phyloP scores from a whole-genome alignment of 148 eudicot genomes.

The Oxyria digyna region DNA sequence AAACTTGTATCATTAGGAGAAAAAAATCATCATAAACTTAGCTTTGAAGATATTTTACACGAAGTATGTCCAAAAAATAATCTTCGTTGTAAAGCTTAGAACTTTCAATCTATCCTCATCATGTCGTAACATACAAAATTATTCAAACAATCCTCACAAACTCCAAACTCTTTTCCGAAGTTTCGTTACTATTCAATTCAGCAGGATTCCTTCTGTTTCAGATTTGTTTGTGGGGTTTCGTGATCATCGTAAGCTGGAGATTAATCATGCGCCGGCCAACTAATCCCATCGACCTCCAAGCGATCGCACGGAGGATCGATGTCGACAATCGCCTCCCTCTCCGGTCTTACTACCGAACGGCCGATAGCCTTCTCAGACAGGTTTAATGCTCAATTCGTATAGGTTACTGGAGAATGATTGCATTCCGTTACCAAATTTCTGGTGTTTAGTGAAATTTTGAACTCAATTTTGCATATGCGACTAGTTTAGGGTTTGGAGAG shows the following conservation, averaged over 20 bases:
- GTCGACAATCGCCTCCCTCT: slow-evolving; percentile 82
- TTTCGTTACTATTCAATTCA: too few relatives aligned
- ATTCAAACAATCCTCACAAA: too few relatives aligned
- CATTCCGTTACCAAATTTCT: not conserved
- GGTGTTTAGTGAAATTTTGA: not conserved
- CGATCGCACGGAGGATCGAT: slow-evolving; percentile 47
- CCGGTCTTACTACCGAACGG: slow-evolving; percentile 78
- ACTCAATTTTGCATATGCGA: not conserved
- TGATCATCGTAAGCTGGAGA: not conserved
- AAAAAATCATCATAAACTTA: too few relatives aligned
- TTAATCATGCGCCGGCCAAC: slow-evolving; percentile 43
- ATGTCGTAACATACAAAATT: not conserved
- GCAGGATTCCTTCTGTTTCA: too few relatives aligned
- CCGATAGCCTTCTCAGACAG: slow-evolving; percentile 91
- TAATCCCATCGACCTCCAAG: slow-evolving; percentile 34
- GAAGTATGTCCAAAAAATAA: too few relatives aligned
- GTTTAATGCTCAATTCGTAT: too few relatives aligned
- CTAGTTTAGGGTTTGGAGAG: not conserved
- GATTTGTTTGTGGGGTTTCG: not conserved
- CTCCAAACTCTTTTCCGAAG: too few relatives aligned
- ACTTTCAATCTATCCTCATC: not conserved
- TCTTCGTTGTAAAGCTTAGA: too few relatives aligned
- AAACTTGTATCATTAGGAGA: too few relatives aligned
- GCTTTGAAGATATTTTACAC: too few relatives aligned
- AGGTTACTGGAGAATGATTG: too few relatives aligned